These are phyloP conservation scores for Cyclotella sp. DNA, from an alignment of 108 stramenopile species.

Conservation along the genomic window DNA sequence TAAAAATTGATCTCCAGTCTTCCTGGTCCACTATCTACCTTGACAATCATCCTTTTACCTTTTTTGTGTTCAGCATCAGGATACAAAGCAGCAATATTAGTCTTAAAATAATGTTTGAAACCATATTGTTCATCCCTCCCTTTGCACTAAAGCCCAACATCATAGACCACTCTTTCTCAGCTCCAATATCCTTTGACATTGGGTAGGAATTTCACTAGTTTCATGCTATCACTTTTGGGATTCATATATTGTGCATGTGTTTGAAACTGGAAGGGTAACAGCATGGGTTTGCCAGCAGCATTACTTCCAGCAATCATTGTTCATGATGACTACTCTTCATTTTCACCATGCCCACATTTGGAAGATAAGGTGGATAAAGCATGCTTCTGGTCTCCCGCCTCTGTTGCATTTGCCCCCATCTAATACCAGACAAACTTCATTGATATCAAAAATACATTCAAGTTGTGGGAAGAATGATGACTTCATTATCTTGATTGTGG, in stretches of 20 bases:
- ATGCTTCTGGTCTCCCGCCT: background rate
- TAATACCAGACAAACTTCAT: background rate
- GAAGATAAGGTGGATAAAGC: background rate
- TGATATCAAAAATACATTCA: background rate
- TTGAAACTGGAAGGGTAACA: background rate
- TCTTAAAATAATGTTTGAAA: no score
- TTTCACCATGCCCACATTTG: background rate
- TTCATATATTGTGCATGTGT: background rate
- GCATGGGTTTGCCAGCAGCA: background rate
- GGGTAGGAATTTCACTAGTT: no score
- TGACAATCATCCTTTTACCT: no score
- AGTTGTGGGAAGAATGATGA: background rate
- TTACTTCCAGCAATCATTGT: background rate
- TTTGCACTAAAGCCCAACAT: no score
- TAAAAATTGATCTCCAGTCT: no score
- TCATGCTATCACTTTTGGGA: background rate
- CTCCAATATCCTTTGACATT: no score
- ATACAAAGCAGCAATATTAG: no score
- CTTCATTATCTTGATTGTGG: background rate
- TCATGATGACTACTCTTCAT: background rate
- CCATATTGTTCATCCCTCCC: no score
- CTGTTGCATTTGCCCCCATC: conserved; percentile 5
- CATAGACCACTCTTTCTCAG: no score
- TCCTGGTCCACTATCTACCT: no score
- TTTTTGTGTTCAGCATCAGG: no score